Percentiles rank a stretch among this genome's conserved stretches.
Evolutionary conservation across 2,329 filamentous ascomycete genomes (phyloP).

Genomic region (Aspergillus sp.): DNA sequence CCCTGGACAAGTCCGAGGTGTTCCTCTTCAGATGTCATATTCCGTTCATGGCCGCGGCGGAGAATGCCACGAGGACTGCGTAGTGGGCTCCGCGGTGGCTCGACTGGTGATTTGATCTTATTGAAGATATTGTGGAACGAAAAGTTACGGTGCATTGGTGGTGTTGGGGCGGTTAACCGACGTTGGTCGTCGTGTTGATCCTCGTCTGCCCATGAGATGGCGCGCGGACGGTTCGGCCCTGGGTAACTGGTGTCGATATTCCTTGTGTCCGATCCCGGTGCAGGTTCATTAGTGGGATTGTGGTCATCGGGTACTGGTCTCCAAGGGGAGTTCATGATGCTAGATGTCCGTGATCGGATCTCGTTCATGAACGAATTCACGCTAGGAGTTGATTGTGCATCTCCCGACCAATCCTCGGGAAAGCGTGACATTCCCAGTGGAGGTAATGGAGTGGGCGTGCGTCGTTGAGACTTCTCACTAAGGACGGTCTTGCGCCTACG

Average conservation of each 20-base stretch:
- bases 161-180: slow-evolving; percentile 24
- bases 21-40: slow-evolving; percentile 75
- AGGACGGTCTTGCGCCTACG: slow-evolving; percentile 67
- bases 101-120: slow-evolving; percentile 39
- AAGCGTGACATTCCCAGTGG: slow-evolving; percentile 87
- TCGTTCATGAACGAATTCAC: slow-evolving; percentile 39
- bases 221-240: slow-evolving; percentile 40
- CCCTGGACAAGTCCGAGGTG: slow-evolving; percentile 78
- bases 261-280: slow-evolving; percentile 56
- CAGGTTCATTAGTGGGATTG: slow-evolving; percentile 55
- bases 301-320: slow-evolving; percentile 32
- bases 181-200: slow-evolving; percentile 23
- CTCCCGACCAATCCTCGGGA: slow-evolving; percentile 56
- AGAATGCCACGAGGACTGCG: slow-evolving; percentile 36
- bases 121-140: slow-evolving; percentile 86
- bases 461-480: slow-evolving; percentile 42
- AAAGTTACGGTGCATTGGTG: slow-evolving; percentile 68
- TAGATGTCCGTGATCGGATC: slow-evolving; percentile 40
- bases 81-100: slow-evolving; percentile 8
- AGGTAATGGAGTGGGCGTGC: slow-evolving; percentile 59
- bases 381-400: slow-evolving; percentile 30
- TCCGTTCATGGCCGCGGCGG: slow-evolving; percentile 45
- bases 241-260: slow-evolving; percentile 43
- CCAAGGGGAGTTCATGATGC: slow-evolving; percentile 36
- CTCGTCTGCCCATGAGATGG: slow-evolving; percentile 38